Base-by-base conservation (phyloP, 139 green algal species). In the Chlamydomonas eustigma region DNA sequence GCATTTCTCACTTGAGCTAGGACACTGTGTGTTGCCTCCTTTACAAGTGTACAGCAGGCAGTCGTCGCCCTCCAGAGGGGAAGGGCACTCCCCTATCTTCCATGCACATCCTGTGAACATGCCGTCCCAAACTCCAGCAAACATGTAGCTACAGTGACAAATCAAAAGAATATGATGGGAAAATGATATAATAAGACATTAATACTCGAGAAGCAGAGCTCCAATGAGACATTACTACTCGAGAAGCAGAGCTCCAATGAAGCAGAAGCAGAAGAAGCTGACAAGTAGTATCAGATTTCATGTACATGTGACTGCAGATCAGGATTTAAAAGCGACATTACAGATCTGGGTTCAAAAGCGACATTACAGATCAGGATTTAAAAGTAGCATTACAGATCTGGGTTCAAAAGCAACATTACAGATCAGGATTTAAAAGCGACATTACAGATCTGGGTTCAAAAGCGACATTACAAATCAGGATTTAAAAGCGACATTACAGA, bases 51-150 rank as follows among this genome's bases (percentile, higher is more conserved):
- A 86, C 12, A 85, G 76, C 35, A 86, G 67, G 80, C 88, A 92
- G 81, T 92, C 83, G 44, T 83, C 37, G 1, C 85, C 88, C 5
- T 80, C 72, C 71, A 90, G 51, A 2, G 87, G 87, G 8, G 39
- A 32, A 1, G 85, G 74, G 79, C 85, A 90, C n/a, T 81, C 66
- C 33, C 75, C 79, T 25, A 64, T 64, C 4, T 28, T 28, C 80
- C 84, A 90, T 33, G 37, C 75, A 76, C 88, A 92, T 1, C 72
- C 69, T 24, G 64, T 68, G 69, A 92, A 87, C 31, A 52, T 71
- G 37, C 88, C 83, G 50, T 90, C 81, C 83, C 83, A 90, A 28
- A 92, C 85, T 12, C 77, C 79, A 8, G 87, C 72, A 72, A 87
- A 89, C 33, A 85, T 83, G 64, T 90, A 92, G 63, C 71, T 34